Conservation (phyloP, 1,284 basidiomycete species). For the Ganoderma sinense region DNA sequence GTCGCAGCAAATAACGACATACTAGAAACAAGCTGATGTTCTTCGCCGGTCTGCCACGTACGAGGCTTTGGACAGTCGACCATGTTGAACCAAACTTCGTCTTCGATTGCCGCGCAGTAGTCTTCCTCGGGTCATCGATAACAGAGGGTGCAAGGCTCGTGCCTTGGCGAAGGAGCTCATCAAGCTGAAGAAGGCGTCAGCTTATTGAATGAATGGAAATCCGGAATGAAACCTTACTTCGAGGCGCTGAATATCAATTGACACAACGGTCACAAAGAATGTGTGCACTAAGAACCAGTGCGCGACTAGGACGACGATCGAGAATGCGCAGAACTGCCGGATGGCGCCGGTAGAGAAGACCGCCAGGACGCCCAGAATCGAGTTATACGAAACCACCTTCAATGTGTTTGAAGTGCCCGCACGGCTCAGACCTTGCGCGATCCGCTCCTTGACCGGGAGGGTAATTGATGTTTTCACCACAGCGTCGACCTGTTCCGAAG, state of each 20-base stretch:
- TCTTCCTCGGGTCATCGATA: conserved; percentile 37
- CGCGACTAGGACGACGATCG: conserved; percentile 92
- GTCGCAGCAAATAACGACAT: conserved; percentile 20
- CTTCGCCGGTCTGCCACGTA: conserved; percentile 79
- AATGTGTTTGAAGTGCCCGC: conserved; percentile 93
- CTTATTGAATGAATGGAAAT: background rate
- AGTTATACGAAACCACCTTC: conserved; percentile 90
- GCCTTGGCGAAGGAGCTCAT: conserved; percentile 80
- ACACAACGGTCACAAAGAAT: conserved; percentile 90
- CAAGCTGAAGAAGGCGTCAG: conserved; percentile 57
- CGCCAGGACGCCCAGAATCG: conserved; percentile 83
- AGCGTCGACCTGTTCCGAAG: conserved; percentile 73
- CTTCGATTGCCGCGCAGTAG: conserved; percentile 45
- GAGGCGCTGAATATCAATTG: conserved; percentile 90
- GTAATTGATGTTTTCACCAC: conserved; percentile 91
- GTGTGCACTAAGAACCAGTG: conserved; percentile 97
- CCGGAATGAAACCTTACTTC: conserved; percentile 58
- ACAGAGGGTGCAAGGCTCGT: conserved; percentile 53
- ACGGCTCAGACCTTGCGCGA: conserved; percentile 87
- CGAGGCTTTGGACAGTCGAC: conserved; percentile 53
- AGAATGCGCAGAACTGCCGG: conserved; percentile 93
- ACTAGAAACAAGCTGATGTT: conserved; percentile 86
- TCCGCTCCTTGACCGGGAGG: conserved; percentile 90
- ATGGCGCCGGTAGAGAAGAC: conserved; percentile 84
- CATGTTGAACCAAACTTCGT: conserved; percentile 56